phyloP scores from a whole-genome alignment of 441 rosid species.

The California macrophylla region DNA sequence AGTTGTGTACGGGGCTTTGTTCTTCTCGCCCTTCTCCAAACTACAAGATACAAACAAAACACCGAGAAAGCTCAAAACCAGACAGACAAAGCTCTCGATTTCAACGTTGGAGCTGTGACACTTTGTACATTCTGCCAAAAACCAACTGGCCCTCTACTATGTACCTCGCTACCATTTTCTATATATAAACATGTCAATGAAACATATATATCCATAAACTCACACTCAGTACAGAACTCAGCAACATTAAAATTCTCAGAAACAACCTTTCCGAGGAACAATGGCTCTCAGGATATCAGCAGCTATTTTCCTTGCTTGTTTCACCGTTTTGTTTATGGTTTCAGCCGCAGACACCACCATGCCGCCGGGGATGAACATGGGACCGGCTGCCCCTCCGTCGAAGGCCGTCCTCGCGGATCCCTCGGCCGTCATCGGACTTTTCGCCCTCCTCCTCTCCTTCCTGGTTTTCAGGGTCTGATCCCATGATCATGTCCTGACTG shows the following conservation, averaged over 20 bases:
- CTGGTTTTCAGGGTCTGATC: conserved; percentile 12
- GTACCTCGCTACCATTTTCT: background rate
- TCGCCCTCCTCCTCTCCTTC: conserved; percentile 18
- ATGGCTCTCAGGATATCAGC: conserved; percentile 14
- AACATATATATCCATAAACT: background rate
- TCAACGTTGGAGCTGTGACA: background rate
- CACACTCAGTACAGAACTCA: background rate
- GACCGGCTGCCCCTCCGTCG: conserved; percentile 13
- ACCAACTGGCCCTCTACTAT: background rate
- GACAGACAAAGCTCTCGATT: background rate
- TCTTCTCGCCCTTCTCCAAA: background rate
- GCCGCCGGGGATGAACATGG: conserved; percentile 22
- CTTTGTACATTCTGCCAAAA: background rate
- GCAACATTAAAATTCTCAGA: background rate
- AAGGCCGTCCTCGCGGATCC: conserved; percentile 11
- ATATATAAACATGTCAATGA: background rate
- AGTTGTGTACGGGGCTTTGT: no score
- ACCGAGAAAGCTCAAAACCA: background rate
- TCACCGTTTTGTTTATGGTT: conserved; percentile 18
- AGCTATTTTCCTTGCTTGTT: conserved; percentile 17
- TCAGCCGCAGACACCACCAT: conserved; percentile 21
- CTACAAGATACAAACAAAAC: background rate
- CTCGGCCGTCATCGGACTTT: conserved; percentile 15
- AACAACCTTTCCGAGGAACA: background rate
- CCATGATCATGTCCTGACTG: background rate